Evolutionary conservation across 2,329 filamentous ascomycete species (phyloP), one percentile per base, ranked within the genome.

Genomic region (Orbilia blumenaviensis): DNA sequence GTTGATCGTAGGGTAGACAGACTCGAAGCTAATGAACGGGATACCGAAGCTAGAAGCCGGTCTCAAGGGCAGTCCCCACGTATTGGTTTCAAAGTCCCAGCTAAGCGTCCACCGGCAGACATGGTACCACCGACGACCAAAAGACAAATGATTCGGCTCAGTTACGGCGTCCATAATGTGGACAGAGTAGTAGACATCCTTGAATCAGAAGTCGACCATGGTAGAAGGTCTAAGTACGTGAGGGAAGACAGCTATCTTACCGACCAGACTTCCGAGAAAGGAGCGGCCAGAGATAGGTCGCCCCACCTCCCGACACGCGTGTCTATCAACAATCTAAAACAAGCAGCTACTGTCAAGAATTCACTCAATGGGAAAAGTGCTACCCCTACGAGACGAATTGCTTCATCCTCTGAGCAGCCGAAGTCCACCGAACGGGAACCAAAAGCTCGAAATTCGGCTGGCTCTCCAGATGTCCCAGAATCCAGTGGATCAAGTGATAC

Each of bases 271-370:
- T 56, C 48, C 3, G 63, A 75, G 18, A 68, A 29, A 23, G 63
- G 41, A 3, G 3, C 32, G 14, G 23, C 69, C 4, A 48, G 63
- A 38, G 71, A 75, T 9, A 75, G 38, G 23, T 75, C 71, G 3
- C 71, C 71, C 14, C 54, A 75, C 38, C 56, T 61, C 8, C 63
- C 63, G 23, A 68, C 71, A 16, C 63, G 71, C 7, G 71, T 75
- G 14, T 75, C 71, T 4, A 42, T 75, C 23, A 61, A 66, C 5
- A 75, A 64, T 27, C 38, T 75, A 4, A 75, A 75, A 42, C 23
- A 56, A n/a, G 48, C 56, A 9, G 36, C 71, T 2, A 44, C 32
- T 6, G 34, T 64, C 3, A 75, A 68, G 36, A 38, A 42, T n/a
- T 38, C 41, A 3, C 23, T 63, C 10, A 75, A 68, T 41, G 71